phyloP scores from a whole-genome alignment of 2,329 filamentous ascomycete species.

The Xylaria arbuscula region DNA sequence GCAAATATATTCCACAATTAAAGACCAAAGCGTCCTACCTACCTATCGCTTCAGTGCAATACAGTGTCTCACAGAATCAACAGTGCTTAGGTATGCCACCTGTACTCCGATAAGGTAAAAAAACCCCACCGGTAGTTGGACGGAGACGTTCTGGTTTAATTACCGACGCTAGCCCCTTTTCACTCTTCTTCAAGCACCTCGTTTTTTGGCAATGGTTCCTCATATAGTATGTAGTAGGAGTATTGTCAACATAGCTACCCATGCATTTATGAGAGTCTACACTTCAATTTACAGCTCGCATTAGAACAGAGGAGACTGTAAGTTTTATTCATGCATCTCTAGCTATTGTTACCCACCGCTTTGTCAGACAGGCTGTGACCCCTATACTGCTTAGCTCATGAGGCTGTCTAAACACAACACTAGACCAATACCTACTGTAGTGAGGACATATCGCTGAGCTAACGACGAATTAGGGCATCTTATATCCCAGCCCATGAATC shows the following conservation, averaged over 20 bases:
- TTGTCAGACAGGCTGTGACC: not conserved
- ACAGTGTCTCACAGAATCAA: not conserved
- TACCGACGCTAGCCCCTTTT: not conserved
- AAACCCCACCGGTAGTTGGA: not conserved
- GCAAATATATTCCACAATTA: not conserved
- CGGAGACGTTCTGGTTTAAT: not conserved
- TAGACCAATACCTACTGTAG: too few species aligned
- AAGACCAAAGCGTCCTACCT: not conserved
- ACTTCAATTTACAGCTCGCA: not conserved
- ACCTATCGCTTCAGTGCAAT: not conserved
- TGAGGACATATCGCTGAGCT: not conserved
- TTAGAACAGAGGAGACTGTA: not conserved
- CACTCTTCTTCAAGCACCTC: not conserved
- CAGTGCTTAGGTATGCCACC: not conserved
- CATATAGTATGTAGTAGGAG: not conserved
- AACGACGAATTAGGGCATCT: conserved; percentile 6
- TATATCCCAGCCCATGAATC: not conserved
- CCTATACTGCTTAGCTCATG: not conserved
- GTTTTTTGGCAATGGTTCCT: not conserved
- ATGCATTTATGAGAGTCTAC: not conserved
- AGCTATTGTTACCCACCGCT: not conserved
- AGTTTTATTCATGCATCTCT: too few species aligned
- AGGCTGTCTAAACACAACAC: too few species aligned
- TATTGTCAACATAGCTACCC: not conserved
- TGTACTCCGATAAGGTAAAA: not conserved